Evolutionary conservation across 2,329 filamentous ascomycete genomes (phyloP).

Genomic region (Epichloe elymi): DNA sequence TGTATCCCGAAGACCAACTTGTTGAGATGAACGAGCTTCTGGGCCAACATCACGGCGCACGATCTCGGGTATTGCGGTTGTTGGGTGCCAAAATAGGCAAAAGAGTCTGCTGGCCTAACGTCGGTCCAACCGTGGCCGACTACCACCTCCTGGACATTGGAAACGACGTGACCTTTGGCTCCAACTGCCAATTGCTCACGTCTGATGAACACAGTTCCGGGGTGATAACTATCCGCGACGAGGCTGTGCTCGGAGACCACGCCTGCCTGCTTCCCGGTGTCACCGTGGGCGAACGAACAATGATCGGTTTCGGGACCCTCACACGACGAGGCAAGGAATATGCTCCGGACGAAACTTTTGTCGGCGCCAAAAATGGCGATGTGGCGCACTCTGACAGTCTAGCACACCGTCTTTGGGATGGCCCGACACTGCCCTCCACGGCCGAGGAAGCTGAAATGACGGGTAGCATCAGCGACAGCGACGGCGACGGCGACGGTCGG

Average conservation of each 20-base stretch:
- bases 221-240: conserved; percentile 30
- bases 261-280: conserved; percentile 38
- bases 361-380: conserved; percentile 39
- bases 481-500: conserved; percentile 10
- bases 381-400: conserved; percentile 14
- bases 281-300: conserved; percentile 31
- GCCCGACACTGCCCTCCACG: conserved; percentile 3
- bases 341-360: conserved; percentile 31
- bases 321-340: conserved; percentile 32
- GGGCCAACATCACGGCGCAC: conserved; percentile 41
- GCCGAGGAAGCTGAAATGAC: conserved; percentile 3
- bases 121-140: conserved; percentile 38
- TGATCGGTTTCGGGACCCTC: conserved; percentile 40
- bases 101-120: conserved; percentile 43
- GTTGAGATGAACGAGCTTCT: conserved; percentile 36
- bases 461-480: conserved; percentile 7
- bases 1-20: conserved; percentile 30
- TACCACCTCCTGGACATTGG: conserved; percentile 43
- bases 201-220: conserved; percentile 37
- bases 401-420: conserved; percentile 23
- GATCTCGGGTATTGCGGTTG: conserved; percentile 33
- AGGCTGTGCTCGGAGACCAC: conserved; percentile 43
- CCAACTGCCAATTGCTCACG: conserved; percentile 37
- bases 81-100: conserved; percentile 38
- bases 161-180: conserved; percentile 45